Conservation (phyloP, 1,284 basidiomycete genomes). For the Puccinia sorghi region DNA sequence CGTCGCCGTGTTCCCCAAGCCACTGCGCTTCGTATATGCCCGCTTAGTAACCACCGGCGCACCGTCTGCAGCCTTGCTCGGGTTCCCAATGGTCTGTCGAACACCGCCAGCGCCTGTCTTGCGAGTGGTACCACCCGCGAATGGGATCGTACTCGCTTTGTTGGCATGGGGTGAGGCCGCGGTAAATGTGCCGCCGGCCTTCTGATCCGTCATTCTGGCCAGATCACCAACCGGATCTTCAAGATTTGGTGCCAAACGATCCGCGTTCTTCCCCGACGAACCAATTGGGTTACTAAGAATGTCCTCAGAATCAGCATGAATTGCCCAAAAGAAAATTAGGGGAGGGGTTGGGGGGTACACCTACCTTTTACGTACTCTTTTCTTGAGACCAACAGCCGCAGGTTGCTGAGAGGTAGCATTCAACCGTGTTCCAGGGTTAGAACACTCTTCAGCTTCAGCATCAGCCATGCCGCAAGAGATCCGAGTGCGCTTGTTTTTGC, state of each 20-base stretch:
- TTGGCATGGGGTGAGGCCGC: background rate
- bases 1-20: background rate
- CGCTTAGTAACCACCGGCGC: conserved; percentile 3
- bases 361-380: conserved; percentile 27
- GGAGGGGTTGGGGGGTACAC: background rate
- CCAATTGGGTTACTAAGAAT: background rate
- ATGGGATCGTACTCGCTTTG: background rate
- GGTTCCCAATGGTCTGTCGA: conserved; percentile 3
- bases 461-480: background rate
- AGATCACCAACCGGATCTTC: background rate
- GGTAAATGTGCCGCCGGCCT: background rate
- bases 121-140: background rate
- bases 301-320: background rate
- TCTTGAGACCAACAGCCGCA: conserved; percentile 2
- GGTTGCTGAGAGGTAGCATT: conserved; percentile 17
- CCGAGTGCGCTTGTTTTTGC: conserved; percentile 19
- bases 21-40: conserved; percentile 39
- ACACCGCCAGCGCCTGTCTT: background rate
- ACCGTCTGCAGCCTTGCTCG: background rate
- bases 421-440: background rate
- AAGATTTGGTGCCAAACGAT: background rate
- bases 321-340: too few species aligned
- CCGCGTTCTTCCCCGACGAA: background rate
- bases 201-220: background rate
- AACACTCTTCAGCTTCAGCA: background rate